Conservation (phyloP, 116 monocot genomes). For the Iris pallida region DNA sequence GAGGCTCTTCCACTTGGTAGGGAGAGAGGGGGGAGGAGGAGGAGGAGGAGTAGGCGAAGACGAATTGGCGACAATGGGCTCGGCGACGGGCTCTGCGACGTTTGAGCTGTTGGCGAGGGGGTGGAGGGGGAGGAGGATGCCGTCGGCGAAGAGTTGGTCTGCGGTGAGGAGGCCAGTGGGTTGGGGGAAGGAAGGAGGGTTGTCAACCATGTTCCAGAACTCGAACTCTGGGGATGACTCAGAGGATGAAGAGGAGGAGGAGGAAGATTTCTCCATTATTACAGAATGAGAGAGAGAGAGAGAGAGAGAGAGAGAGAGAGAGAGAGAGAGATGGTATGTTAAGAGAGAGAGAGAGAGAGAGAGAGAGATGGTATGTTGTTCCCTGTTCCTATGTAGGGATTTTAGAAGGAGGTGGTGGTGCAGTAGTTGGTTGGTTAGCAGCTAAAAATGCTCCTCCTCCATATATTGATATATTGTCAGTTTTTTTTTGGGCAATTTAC, state of each 20-base stretch:
- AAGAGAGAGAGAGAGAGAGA: no score
- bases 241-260: background rate
- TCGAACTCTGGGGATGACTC: conserved; percentile 30
- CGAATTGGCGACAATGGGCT: background rate
- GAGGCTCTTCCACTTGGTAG: conserved; percentile 16
- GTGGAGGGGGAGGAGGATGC: conserved; percentile 18
- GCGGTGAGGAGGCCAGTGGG: conserved; percentile 25
- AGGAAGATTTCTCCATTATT: no score
- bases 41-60: background rate
- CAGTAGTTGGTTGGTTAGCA: no score
- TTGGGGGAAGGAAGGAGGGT: background rate
- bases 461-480: no score
- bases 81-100: background rate
- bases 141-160: conserved; percentile 32
- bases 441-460: no score
- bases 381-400: no score
- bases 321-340: no score
- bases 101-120: background rate
- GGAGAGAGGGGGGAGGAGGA: background rate
- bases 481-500: no score
- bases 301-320: background rate
- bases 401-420: no score
- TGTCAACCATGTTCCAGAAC: conserved; percentile 20
- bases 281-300: no score
- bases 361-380: no score